Evolutionary conservation across 352 stramenopile genomes (phyloP), one percentile per base, ranked within the genome.

Genomic region (Pythium brassicae): DNA sequence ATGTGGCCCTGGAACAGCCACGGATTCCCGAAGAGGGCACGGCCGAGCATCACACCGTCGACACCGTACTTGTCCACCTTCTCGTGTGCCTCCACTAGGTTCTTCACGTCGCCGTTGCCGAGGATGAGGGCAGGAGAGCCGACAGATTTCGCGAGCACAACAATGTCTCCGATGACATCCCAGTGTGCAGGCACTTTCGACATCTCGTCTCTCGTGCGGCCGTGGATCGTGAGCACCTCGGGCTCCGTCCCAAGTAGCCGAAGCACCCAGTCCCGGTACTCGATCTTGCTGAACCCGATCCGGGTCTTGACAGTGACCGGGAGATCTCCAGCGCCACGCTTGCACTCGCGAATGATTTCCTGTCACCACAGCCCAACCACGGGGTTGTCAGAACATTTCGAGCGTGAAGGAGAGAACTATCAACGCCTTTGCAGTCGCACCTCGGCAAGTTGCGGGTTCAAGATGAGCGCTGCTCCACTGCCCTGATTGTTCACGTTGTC

Each of bases 221-320:
- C 83, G 59, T 92, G 83, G 50, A 94, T 74, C 42, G 81, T 94
- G 23, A 94, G 65, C 37, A 86, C 83, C 42, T 88, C 81, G 4
- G 76, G 73, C 27, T 89, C 77, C 0, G 72, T 86, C n/a, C 66
- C 73, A 11, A 93, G 45, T n/a, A 93, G 60, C 40, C 72, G 63
- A 46, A 83, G 50, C 42, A 94, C 66, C 83, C 83, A 94, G 69
- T 92, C 79, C 25, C 74, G 65, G 66, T 89, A 92, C 45, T 88
- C 81, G 55, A 93, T 89, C 29, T 72, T 40, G 60, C 86, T 62
- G 62, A 92, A 89, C 11, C 83, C 83, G 35, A 93, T 86, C 29
- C 83, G 83, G 8, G 83, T 93, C 63, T 93, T 93, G 40, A 93
- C 66, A 17, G 75, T 83, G 46, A 93, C 81, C 0, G 83, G 83